Evolutionary conservation across 331 rosid genomes (phyloP).

Genomic region (Prunus yedoensis): DNA sequence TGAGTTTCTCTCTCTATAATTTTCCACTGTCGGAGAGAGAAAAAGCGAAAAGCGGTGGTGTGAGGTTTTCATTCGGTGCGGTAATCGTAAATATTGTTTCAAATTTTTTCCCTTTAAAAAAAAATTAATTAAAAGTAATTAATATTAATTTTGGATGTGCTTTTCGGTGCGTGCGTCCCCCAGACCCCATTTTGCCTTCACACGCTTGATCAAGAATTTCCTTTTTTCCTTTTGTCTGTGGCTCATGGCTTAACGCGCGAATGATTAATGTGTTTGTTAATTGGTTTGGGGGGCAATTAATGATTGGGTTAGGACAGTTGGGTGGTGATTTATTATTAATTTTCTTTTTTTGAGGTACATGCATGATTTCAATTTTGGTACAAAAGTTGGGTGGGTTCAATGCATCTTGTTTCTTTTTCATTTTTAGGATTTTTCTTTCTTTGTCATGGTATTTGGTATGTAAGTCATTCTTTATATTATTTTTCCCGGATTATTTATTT

Average conservation of each 20-base stretch:
- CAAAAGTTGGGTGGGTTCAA: neutral
- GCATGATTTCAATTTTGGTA: neutral
- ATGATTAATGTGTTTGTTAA: neutral
- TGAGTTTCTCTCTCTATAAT: slow-evolving; percentile 48
- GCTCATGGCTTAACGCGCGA: neutral
- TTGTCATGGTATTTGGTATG: neutral
- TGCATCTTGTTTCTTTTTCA: neutral
- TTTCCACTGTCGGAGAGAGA: slow-evolving; percentile 56
- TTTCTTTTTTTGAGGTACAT: slow-evolving; percentile 2
- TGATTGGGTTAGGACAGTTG: neutral
- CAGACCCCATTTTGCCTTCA: neutral
- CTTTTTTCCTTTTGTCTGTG: neutral
- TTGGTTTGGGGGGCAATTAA: neutral
- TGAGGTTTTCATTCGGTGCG: slow-evolving; percentile 39
- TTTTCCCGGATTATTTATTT: too few species aligned
- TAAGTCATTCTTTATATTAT: too few species aligned
- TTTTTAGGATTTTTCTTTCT: neutral
- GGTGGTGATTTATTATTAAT: neutral
- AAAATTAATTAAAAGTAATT: too few species aligned
- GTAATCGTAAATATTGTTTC: slow-evolving; percentile 41
- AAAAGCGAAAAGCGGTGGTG: slow-evolving; percentile 22
- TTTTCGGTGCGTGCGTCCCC: too few species aligned
- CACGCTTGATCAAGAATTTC: neutral
- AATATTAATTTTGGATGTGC: neutral
- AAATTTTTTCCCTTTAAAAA: neutral